A percentile compares a stretch with the other conserved stretches of the same genome.
Conservation (phyloP, 805 yeast genomes). For the Scheffersomyces spartinae region DNA sequence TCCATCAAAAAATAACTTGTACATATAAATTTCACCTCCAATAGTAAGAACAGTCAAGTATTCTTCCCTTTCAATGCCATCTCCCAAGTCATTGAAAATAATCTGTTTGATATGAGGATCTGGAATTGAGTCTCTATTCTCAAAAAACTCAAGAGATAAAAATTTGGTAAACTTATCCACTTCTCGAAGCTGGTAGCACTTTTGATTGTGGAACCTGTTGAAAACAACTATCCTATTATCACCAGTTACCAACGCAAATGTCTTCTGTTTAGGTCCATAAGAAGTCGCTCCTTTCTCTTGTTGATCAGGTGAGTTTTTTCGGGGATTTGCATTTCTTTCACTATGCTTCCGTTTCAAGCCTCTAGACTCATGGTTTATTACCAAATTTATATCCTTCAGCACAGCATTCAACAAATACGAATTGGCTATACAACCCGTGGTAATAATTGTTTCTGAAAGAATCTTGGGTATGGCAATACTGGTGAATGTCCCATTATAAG, state of each 20-base stretch:
- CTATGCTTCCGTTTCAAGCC: constrained; percentile 21
- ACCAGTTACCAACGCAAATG: constrained; percentile 61
- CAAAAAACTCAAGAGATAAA: constrained; percentile 34
- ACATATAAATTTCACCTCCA: constrained; percentile 70
- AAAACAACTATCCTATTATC: constrained; percentile 64
- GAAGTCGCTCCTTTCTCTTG: constrained; percentile 13
- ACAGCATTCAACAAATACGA: constrained; percentile 24
- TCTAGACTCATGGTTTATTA: constrained; percentile 12
- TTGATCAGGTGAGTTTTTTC: constrained; percentile 10
- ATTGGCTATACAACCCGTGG: constrained; percentile 55
- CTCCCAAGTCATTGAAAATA: constrained; percentile 57
- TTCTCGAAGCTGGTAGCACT: constrained; percentile 41
- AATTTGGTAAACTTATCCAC: constrained; percentile 35
- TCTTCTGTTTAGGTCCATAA: constrained; percentile 20
- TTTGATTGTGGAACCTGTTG: constrained; percentile 40
- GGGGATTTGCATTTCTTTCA: constrained; percentile 3
- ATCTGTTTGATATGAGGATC: constrained; percentile 67
- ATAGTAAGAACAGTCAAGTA: constrained; percentile 60
- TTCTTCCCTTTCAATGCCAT: constrained; percentile 40
- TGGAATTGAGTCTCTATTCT: constrained; percentile 42
- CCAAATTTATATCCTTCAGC: constrained; percentile 15
- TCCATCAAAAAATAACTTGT: constrained; percentile 44
- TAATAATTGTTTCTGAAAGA: constrained; percentile 41
- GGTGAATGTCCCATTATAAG: constrained; percentile 22
- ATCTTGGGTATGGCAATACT: constrained; percentile 29